Percentiles rank a stretch among this genome's conserved stretches.
Conservation (phyloP, 2,329 filamentous ascomycete genomes). For the Phyllosticta citrichinensis region DNA sequence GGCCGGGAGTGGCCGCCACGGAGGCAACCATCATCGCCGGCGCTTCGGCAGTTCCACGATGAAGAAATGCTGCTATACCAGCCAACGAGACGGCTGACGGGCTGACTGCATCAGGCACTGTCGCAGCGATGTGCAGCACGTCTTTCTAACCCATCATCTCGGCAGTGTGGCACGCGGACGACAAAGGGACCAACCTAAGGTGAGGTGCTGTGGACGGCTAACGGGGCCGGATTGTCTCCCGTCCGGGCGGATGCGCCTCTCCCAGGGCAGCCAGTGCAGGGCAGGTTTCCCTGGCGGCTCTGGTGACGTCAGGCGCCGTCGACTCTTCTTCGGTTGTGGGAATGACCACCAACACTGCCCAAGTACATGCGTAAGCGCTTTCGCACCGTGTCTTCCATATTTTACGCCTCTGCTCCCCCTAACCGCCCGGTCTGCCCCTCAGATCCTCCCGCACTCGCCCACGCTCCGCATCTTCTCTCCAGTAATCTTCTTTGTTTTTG, state of each 20-base stretch:
- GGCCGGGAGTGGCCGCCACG: background rate
- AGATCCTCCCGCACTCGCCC: background rate
- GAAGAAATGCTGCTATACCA: background rate
- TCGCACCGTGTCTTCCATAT: background rate
- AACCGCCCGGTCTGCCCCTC: background rate
- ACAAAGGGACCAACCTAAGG: background rate
- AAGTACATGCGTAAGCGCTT: constrained; percentile 8
- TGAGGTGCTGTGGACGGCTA: background rate
- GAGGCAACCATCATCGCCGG: background rate
- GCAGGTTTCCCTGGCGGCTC: background rate
- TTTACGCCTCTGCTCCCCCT: background rate
- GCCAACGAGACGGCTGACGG: too few relatives aligned
- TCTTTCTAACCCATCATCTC: background rate
- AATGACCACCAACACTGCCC: constrained; percentile 3
- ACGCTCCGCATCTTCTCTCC: background rate
- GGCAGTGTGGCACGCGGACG: background rate
- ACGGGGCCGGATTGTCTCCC: background rate
- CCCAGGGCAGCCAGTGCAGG: background rate
- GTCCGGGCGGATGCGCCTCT: background rate
- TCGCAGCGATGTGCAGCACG: background rate
- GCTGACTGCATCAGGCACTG: background rate
- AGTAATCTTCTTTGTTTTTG: background rate
- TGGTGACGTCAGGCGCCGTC: background rate
- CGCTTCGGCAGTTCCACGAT: background rate
- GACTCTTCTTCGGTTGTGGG: background rate